Percentiles rank a stretch among this genome's conserved stretches.
Conservation (phyloP, 805 yeast genomes). For the Hanseniaspora mollemarum region DNA sequence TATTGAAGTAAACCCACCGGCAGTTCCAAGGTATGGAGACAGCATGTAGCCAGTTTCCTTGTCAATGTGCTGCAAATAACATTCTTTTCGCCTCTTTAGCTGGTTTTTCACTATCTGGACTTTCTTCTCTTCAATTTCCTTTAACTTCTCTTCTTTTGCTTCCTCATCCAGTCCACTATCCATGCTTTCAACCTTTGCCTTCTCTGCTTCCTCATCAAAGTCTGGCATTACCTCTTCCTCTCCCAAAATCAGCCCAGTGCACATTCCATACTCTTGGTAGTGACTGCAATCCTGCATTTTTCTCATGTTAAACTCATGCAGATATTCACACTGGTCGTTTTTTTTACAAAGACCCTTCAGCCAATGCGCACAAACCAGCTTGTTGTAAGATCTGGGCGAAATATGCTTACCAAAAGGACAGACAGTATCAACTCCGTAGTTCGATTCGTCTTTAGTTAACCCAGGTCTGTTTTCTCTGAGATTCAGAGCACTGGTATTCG, state of each 20-base stretch:
- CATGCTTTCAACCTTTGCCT: not conserved
- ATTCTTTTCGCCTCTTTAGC: slow-evolving; percentile 52
- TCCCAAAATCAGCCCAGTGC: slow-evolving; percentile 48
- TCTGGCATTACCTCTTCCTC: slow-evolving; percentile 1
- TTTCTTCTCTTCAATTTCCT: slow-evolving; percentile 4
- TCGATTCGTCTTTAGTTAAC: not conserved
- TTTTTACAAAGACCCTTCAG: slow-evolving; percentile 91
- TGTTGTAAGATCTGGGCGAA: slow-evolving; percentile 50
- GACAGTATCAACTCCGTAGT: slow-evolving; percentile 44
- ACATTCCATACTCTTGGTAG: slow-evolving; percentile 65
- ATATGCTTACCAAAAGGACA: slow-evolving; percentile 77
- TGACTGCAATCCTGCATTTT: slow-evolving; percentile 96
- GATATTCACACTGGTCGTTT: slow-evolving; percentile 89
- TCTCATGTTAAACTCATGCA: slow-evolving; percentile 86
- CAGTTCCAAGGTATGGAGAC: slow-evolving; percentile 7
- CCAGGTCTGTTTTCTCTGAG: not conserved
- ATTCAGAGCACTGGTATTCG: not conserved
- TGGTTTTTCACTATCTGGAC: slow-evolving; percentile 1
- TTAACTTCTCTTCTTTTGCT: not conserved
- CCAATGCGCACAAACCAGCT: slow-evolving; percentile 97
- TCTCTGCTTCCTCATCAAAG: not conserved
- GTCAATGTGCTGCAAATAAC: slow-evolving; percentile 83
- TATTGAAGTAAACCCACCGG: slow-evolving; percentile 4
- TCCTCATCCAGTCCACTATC: not conserved
- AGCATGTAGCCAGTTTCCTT: slow-evolving; percentile 42